A percentile compares a stretch with the other conserved stretches of the same genome.
Conservation (phyloP, 2,329 filamentous ascomycete genomes). For the Colletotrichum sp. region DNA sequence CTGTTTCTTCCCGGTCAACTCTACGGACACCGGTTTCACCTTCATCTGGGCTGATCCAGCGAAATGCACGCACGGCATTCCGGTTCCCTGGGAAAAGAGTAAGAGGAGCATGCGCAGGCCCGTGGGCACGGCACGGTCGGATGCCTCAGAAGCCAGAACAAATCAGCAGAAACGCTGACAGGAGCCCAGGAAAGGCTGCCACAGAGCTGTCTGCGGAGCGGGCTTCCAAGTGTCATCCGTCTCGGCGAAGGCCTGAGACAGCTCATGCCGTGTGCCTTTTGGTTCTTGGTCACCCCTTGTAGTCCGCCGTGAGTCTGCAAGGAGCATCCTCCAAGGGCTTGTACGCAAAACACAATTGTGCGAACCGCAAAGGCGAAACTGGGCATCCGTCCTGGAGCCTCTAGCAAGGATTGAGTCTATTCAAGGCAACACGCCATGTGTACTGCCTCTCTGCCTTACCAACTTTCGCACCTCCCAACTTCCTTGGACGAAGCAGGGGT, state of each 20-base stretch:
- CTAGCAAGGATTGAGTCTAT: neutral
- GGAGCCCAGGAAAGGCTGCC: neutral
- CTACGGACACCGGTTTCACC: constrained; percentile 12
- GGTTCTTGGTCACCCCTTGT: neutral
- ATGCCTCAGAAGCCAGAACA: neutral
- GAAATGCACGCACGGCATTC: neutral
- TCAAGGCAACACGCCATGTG: neutral
- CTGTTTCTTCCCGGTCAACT: neutral
- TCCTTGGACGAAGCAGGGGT: neutral
- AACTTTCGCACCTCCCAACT: neutral
- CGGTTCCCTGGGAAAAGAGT: constrained; percentile 3
- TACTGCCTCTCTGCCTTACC: neutral
- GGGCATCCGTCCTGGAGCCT: neutral
- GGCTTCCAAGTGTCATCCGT: neutral
- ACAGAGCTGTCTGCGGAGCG: neutral
- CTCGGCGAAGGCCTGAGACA: constrained; percentile 1
- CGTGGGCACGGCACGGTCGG: constrained; percentile 5
- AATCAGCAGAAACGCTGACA: constrained; percentile 17
- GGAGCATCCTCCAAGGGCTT: neutral
- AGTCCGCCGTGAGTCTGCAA: neutral
- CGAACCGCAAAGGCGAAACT: neutral
- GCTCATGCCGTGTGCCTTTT: neutral
- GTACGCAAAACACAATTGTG: neutral
- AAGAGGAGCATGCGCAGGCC: neutral
- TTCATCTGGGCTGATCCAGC: constrained; percentile 2